Percentiles rank a stretch among this genome's conserved stretches.
Conservation (phyloP, 2,329 filamentous ascomycete genomes). For the Dactylellina leptospora region DNA sequence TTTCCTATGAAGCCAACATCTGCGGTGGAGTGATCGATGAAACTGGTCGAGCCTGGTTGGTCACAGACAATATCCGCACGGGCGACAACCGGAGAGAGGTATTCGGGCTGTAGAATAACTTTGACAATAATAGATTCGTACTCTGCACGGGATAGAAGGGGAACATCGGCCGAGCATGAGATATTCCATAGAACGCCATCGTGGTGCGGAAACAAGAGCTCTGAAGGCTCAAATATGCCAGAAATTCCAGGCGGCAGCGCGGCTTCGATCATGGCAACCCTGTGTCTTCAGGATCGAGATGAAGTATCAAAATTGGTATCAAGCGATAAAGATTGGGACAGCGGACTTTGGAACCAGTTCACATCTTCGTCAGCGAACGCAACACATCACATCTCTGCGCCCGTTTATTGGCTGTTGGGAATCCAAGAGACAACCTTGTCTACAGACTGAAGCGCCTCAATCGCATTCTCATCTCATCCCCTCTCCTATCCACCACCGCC, state of each 20-base stretch:
- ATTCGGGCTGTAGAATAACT: constrained; percentile 50
- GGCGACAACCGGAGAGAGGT: constrained; percentile 37
- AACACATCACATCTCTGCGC: no score
- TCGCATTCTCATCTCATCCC: no score
- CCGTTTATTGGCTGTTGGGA: no score
- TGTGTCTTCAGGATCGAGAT: no score
- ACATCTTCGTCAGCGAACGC: no score
- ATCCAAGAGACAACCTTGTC: no score
- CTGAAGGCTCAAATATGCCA: background rate
- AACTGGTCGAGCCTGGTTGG: background rate
- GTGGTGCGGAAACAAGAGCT: background rate
- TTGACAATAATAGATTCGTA: constrained; percentile 20
- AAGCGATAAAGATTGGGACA: no score
- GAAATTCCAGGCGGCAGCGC: background rate
- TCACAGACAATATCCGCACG: constrained; percentile 41
- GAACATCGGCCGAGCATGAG: constrained; percentile 24
- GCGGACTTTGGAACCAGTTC: no score
- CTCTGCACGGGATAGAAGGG: background rate
- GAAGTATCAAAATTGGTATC: no score
- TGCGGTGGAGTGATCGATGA: background rate
- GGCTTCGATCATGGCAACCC: background rate
- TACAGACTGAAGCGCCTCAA: no score
- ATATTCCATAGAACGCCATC: constrained; percentile 18
- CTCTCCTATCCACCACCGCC: no score
- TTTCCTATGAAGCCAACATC: constrained; percentile 24